Percentiles rank a stretch among this genome's conserved stretches.
phyloP scores from a whole-genome alignment of 176 grass and related monocot genomes.

The Phoenix roebelenii region DNA sequence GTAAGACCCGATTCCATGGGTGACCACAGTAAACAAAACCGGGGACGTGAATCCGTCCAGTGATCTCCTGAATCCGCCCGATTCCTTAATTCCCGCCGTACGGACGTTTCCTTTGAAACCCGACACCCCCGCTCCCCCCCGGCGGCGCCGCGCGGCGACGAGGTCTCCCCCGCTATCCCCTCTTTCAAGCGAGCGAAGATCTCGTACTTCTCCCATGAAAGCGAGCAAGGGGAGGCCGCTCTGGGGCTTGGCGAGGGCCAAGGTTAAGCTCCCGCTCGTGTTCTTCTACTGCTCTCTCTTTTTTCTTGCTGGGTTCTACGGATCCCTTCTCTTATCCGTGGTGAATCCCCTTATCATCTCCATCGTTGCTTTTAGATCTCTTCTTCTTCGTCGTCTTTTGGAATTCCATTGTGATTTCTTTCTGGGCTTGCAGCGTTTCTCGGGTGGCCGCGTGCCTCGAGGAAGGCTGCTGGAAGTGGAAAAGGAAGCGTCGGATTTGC shows the following conservation, averaged over 20 bases:
- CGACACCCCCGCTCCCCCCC: too few species aligned
- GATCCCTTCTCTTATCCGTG: background rate
- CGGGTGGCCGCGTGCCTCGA: background rate
- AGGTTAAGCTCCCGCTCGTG: slow-evolving; percentile 3
- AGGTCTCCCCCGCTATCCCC: too few species aligned
- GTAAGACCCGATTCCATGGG: too few species aligned
- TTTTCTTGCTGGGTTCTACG: slow-evolving; percentile 13
- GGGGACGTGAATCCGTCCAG: too few species aligned
- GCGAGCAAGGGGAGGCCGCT: background rate
- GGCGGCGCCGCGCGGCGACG: too few species aligned
- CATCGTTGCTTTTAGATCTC: background rate
- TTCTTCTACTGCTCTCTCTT: slow-evolving; percentile 2
- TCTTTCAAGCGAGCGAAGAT: too few species aligned
- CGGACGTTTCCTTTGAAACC: too few species aligned
- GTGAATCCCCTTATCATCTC: background rate
- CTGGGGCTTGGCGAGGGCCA: background rate
- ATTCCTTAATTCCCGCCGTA: too few species aligned
- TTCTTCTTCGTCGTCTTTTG: background rate
- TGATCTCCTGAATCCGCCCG: too few species aligned
- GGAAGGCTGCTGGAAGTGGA: background rate
- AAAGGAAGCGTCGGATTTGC: background rate
- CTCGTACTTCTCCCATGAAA: background rate
- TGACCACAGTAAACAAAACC: too few species aligned
- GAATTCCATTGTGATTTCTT: background rate
- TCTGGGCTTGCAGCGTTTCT: background rate